Evolutionary conservation across 2,329 filamentous ascomycete species (phyloP), one percentile per base, ranked within the genome.

Genomic region (Cercospora berteroae): DNA sequence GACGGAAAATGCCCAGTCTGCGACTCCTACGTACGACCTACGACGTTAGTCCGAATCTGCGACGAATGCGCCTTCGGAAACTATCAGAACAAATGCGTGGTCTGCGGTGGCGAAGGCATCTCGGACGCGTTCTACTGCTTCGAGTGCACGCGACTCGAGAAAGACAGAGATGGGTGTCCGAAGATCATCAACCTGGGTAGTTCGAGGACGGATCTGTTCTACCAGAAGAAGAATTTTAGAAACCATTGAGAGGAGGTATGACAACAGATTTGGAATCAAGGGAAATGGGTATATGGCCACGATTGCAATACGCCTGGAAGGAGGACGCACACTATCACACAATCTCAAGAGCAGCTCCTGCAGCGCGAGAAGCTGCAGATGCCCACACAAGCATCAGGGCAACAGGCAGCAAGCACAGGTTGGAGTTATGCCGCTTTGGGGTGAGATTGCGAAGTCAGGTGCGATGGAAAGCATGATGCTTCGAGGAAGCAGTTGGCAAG

Each of bases 1-100:
- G 95, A 99, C 83, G 95, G 95, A 81, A 99, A 99, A 85, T 99
- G 95, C 78, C 95, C 95, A 72, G 94, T 99, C 69, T 99, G 95
- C 88, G 95, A 99, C 80, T 96, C 92, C 69, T 99, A 99, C 87
- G 95, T 99, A 71, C 94, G 95, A 16, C 95, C 95, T 12, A 99
- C 95, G 29, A 98, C 95, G 8, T 90, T 98, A 66, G 95, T 96
- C 69, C 93, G 94, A 77, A 98, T 99, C 83, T 99, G 95, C 85
- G 95, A 99, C 84, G 95, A 99, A 83, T 99, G 95, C 86, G 94
- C 92, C 79, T 99, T 99, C 80, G 95, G 95, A 78, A 99, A 99
- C 86, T 99, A 97, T 85, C 95, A 98, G 83, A 99, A 99, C 85
- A 99, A 99, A 82, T 99, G 95, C 80, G 93, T 99, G 74, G 95